Evolutionary conservation across 805 yeast species (phyloP).

Genomic region (Starmerella potacharoeniae): DNA sequence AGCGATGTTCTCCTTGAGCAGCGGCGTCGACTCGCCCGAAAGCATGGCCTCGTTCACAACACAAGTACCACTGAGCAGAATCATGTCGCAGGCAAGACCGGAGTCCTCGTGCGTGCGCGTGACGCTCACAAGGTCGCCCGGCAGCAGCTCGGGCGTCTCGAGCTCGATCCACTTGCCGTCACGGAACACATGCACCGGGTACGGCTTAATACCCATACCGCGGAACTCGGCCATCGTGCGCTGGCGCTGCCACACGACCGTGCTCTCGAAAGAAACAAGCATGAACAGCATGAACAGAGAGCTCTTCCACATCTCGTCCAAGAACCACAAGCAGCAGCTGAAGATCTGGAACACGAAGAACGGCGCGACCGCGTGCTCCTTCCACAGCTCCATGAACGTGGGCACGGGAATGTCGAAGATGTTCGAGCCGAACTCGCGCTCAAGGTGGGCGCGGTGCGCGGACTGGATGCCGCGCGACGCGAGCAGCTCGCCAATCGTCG

Average conservation of each 20-base stretch:
- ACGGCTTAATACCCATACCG: slow-evolving; percentile 94
- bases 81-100: slow-evolving; percentile 88
- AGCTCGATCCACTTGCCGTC: slow-evolving; percentile 56
- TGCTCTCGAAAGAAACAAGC: slow-evolving; percentile 85
- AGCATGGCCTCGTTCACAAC: slow-evolving; percentile 98
- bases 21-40: slow-evolving; percentile 95
- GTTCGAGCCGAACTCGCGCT: slow-evolving; percentile 68
- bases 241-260: slow-evolving; percentile 92
- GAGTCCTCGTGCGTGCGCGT: slow-evolving; percentile 82
- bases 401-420: slow-evolving; percentile 93
- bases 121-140: slow-evolving; percentile 79
- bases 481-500: slow-evolving; percentile 49
- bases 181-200: slow-evolving; percentile 61
- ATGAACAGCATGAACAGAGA: slow-evolving; percentile 83
- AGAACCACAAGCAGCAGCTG: slow-evolving; percentile 88
- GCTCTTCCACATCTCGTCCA: slow-evolving; percentile 95
- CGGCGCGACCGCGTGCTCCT: slow-evolving; percentile 97
- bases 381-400: slow-evolving; percentile 76
- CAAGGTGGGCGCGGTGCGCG: slow-evolving; percentile 24
- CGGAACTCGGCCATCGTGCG: slow-evolving; percentile 90
- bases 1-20: slow-evolving; percentile 80
- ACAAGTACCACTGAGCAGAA: slow-evolving; percentile 78
- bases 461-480: slow-evolving; percentile 38
- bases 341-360: slow-evolving; percentile 93
- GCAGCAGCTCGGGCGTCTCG: slow-evolving; percentile 65